Percentiles rank a stretch among this genome's conserved stretches.
These are phyloP conservation scores for Candida boidinii DNA, from an alignment of 805 yeast genomes.

Conservation along the genomic window DNA sequence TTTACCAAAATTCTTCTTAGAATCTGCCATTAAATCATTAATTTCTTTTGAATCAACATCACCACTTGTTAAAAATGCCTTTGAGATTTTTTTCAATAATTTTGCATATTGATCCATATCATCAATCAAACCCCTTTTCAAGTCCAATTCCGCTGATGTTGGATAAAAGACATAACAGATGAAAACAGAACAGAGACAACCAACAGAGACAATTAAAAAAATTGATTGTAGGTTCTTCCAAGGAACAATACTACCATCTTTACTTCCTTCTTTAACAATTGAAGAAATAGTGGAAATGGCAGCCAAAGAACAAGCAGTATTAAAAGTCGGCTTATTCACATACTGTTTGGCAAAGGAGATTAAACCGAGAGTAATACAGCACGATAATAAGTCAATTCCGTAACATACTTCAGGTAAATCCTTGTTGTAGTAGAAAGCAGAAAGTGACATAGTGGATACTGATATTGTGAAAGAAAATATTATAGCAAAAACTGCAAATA, in stretches of 20 bases:
- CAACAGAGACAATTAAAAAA: constrained; percentile 48
- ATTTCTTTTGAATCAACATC: constrained; percentile 32
- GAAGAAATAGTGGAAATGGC: constrained; percentile 64
- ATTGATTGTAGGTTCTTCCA: constrained; percentile 43
- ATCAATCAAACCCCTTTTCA: constrained; percentile 39
- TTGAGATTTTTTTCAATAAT: constrained; percentile 35
- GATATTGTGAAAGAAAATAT: constrained; percentile 46
- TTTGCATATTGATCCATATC: constrained; percentile 45
- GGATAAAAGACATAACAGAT: constrained; percentile 64
- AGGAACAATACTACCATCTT: constrained; percentile 51
- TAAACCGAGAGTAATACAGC: constrained; percentile 50
- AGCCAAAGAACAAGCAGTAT: constrained; percentile 74
- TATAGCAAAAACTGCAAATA: constrained; percentile 50
- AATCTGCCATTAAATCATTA: constrained; percentile 23
- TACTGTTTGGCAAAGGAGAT: constrained; percentile 65
- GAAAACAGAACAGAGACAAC: constrained; percentile 49
- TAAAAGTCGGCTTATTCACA: constrained; percentile 59
- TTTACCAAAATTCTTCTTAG: constrained; percentile 31
- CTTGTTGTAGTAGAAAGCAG: constrained; percentile 34
- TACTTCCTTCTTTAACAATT: constrained; percentile 65
- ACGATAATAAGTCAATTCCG: constrained; percentile 43
- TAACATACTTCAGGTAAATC: constrained; percentile 43
- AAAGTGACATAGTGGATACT: constrained; percentile 39
- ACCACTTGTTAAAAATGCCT: constrained; percentile 42
- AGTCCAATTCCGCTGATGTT: constrained; percentile 38